Evolutionary conservation across 2,329 filamentous ascomycete species (phyloP).

Genomic region (Pestalotiopsis fici): DNA sequence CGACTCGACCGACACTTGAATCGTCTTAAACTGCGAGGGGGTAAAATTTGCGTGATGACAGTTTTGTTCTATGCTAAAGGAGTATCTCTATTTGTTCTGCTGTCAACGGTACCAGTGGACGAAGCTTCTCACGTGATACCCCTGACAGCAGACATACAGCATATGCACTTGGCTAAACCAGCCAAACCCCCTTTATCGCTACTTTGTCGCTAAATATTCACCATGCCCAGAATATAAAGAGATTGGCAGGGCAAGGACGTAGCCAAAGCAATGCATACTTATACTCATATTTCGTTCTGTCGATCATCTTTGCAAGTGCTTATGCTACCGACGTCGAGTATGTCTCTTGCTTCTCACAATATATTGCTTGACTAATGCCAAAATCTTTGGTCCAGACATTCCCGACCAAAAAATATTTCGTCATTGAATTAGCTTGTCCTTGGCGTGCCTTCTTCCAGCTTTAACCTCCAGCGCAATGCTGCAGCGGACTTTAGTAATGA

Average conservation of each 20-base stretch:
- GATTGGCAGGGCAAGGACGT: not conserved
- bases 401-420: too few species aligned
- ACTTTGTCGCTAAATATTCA: not conserved
- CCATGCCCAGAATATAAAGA: not conserved
- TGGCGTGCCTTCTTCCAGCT: too few species aligned
- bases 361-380: too few species aligned
- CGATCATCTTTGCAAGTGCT: not conserved
- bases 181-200: not conserved
- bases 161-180: too few species aligned
- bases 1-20: not conserved
- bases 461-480: too few species aligned
- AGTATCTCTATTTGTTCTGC: not conserved
- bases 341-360: not conserved
- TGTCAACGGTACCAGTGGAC: not conserved
- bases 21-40: not conserved
- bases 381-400: too few species aligned
- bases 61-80: not conserved
- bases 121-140: not conserved
- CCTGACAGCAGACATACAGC: not conserved
- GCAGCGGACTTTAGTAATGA: too few species aligned
- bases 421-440: too few species aligned
- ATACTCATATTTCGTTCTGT: not conserved
- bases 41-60: not conserved
- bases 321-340: too few species aligned
- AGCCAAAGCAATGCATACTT: not conserved